A percentile compares a stretch with the other conserved stretches of the same genome.
Conservation (phyloP, 257 asterid genomes). For the Solanum acaule region DNA sequence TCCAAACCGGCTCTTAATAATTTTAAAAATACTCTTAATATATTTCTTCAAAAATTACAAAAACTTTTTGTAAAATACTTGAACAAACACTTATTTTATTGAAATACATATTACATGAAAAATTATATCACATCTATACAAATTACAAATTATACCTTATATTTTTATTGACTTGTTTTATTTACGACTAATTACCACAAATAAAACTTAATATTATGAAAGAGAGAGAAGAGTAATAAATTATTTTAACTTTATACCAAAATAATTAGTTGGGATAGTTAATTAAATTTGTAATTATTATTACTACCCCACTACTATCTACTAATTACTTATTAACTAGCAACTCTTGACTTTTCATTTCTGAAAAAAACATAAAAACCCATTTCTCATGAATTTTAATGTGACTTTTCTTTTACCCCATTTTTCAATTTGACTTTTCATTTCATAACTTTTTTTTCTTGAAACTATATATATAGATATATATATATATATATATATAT, state of each 20-base stretch:
- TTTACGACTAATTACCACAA: not conserved
- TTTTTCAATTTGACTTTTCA: slow-evolving; percentile 12
- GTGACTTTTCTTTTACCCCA: slow-evolving; percentile 13
- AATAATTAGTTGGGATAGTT: not conserved
- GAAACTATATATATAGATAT: not conserved
- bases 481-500: not conserved
- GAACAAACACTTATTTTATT: not conserved
- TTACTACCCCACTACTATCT: not conserved
- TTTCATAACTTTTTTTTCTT: slow-evolving; percentile 2
- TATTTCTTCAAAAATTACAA: not conserved
- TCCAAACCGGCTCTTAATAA: too few relatives aligned
- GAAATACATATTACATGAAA: not conserved
- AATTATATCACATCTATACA: not conserved
- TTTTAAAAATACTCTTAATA: too few relatives aligned
- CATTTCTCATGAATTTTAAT: not conserved
- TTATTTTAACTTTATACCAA: not conserved
- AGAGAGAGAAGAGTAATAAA: not conserved
- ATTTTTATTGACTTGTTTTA: not conserved
- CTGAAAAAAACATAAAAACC: not conserved
- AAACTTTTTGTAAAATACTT: not conserved
- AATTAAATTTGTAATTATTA: not conserved
- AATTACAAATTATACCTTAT: not conserved
- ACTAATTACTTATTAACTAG: not conserved
- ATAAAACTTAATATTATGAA: not conserved
- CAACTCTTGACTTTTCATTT: not conserved